Evolutionary conservation across 805 yeast species (phyloP).

Genomic region (Candida endomychidarum): DNA sequence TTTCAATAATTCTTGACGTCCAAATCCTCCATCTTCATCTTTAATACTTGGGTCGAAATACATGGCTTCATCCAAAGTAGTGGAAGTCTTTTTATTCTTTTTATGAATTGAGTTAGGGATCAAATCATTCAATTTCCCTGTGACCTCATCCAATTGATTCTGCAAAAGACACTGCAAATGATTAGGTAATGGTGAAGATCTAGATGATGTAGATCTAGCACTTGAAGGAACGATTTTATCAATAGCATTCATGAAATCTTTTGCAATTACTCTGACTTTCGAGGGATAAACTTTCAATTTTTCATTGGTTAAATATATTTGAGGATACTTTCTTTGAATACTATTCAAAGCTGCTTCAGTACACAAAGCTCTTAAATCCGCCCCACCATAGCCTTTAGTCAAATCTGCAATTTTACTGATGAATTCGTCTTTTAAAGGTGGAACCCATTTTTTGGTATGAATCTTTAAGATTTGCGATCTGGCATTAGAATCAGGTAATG

Average conservation of each 20-base stretch:
- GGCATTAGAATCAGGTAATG: constrained; percentile 81
- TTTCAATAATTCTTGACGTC: constrained; percentile 59
- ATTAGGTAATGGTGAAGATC: constrained; percentile 78
- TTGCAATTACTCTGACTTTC: constrained; percentile 68
- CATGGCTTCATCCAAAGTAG: constrained; percentile 68
- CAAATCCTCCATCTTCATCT: constrained; percentile 65
- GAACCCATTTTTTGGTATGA: constrained; percentile 88
- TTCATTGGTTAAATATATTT: constrained; percentile 74
- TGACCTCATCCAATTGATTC: constrained; percentile 47
- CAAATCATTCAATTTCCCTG: constrained; percentile 49
- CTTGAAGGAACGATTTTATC: constrained; percentile 91
- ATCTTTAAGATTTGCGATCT: constrained; percentile 77
- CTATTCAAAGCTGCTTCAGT: constrained; percentile 94
- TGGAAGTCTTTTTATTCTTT: constrained; percentile 40
- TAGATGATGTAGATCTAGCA: constrained; percentile 74
- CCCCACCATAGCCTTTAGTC: constrained; percentile 98
- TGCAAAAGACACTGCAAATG: constrained; percentile 63
- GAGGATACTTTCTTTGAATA: constrained; percentile 91
- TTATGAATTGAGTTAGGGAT: constrained; percentile 53
- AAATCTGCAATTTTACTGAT: constrained; percentile 66
- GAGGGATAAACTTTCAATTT: constrained; percentile 73
- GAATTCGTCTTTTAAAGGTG: constrained; percentile 61
- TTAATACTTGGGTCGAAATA: constrained; percentile 57
- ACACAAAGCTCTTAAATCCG: constrained; percentile 89
- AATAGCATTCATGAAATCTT: constrained; percentile 83